These are phyloP conservation scores for Phytophthora palmivora DNA, from an alignment of 352 stramenopile species.

Conservation along the genomic window DNA sequence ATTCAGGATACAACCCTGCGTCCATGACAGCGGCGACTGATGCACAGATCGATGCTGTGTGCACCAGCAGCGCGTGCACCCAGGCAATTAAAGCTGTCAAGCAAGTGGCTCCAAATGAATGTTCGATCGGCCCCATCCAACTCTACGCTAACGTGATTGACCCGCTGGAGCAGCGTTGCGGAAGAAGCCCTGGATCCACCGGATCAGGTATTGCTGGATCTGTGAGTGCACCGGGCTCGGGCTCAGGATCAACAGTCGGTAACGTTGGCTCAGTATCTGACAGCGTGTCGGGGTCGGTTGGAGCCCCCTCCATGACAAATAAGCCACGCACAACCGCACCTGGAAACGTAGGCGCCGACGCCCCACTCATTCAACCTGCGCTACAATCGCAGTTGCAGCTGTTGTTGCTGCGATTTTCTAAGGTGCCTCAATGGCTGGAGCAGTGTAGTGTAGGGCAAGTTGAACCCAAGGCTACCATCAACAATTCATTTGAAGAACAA, in stretches of 20 bases:
- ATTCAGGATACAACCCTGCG: conserved; percentile 43
- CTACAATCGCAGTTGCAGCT: conserved; percentile 13
- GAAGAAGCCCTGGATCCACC: conserved; percentile 10
- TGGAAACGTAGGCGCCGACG: conserved; percentile 16
- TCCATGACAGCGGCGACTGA: conserved; percentile 35
- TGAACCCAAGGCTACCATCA: too few relatives aligned
- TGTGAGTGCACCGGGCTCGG: conserved; percentile 14
- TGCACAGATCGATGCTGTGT: conserved; percentile 38
- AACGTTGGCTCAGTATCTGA: conserved; percentile 7
- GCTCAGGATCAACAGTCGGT: conserved; percentile 16
- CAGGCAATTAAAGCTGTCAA: conserved; percentile 32
- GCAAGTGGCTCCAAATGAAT: conserved; percentile 38
- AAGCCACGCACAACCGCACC: conserved; percentile 14
- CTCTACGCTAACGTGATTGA: conserved; percentile 39
- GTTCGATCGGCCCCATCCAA: conserved; percentile 29
- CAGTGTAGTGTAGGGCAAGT: neutral
- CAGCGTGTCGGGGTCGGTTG: conserved; percentile 15
- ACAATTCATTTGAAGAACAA: neutral
- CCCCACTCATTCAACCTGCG: conserved; percentile 17
- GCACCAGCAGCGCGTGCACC: conserved; percentile 39
- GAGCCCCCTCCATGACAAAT: conserved; percentile 10
- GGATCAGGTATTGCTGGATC: conserved; percentile 3
- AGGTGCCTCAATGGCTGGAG: conserved; percentile 3
- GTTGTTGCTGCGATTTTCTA: conserved; percentile 31
- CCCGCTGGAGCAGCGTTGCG: conserved; percentile 29